A percentile compares a stretch with the other conserved stretches of the same genome.
These are phyloP conservation scores for Ceratobasidium sp. DNA, from an alignment of 1,284 basidiomycete genomes.

Conservation along the genomic window DNA sequence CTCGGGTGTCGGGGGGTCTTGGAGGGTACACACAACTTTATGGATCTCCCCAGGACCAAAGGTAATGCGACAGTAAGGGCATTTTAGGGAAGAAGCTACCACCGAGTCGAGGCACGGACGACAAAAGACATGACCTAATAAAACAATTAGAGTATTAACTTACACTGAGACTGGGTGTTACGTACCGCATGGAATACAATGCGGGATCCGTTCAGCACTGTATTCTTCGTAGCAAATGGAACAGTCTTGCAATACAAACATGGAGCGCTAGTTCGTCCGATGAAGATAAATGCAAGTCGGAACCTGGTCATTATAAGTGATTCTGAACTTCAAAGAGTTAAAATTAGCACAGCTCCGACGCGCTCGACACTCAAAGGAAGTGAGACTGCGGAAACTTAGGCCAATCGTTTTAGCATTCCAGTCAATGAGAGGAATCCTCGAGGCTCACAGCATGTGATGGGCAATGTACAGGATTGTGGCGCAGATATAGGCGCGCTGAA, in stretches of 20 bases:
- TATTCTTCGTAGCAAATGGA: conserved; percentile 30
- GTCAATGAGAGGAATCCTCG: too few relatives aligned
- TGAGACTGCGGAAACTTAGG: too few relatives aligned
- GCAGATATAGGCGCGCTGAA: too few relatives aligned
- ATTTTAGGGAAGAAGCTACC: conserved; percentile 5
- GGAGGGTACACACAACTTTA: conserved; percentile 6
- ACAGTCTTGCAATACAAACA: conserved; percentile 33
- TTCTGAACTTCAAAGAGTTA: too few relatives aligned
- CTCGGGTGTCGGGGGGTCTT: background rate
- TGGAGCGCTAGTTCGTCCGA: too few relatives aligned
- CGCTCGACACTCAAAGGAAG: too few relatives aligned
- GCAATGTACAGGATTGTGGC: too few relatives aligned
- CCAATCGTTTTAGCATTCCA: too few relatives aligned
- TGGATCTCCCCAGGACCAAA: background rate
- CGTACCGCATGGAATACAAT: conserved; percentile 29
- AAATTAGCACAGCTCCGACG: too few relatives aligned
- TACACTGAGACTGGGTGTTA: background rate
- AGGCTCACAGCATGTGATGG: too few relatives aligned
- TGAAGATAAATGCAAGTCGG: too few relatives aligned
- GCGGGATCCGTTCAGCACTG: background rate
- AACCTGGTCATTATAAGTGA: too few relatives aligned
- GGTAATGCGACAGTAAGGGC: conserved; percentile 19
- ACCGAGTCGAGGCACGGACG: conserved; percentile 23
- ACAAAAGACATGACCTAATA: conserved; percentile 26
- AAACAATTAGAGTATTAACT: background rate